These are phyloP conservation scores for Aspergillus indologenus DNA, from an alignment of 495 filamentous ascomycete genomes.

Conservation along the genomic window DNA sequence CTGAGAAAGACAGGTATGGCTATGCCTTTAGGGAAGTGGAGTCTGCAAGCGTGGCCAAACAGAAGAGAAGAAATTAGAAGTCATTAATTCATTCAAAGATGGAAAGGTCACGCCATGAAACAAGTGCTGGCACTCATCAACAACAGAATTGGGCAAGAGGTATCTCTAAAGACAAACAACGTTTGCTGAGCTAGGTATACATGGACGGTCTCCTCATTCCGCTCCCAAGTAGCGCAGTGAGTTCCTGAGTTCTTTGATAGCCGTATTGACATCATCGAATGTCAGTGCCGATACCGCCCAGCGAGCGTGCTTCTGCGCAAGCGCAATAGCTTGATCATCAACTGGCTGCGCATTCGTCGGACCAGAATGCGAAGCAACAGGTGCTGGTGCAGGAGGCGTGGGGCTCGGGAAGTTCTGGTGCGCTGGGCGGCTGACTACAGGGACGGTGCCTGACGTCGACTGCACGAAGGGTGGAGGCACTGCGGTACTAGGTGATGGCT, in stretches of 20 bases:
- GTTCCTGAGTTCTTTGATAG: constrained; percentile 75
- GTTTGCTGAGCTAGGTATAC: neutral
- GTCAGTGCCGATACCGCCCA: constrained; percentile 97
- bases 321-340: constrained; percentile 72
- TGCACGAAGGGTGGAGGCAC: constrained; percentile 23
- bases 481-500: constrained; percentile 16
- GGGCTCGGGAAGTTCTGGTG: constrained; percentile 22
- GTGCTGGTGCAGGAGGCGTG: constrained; percentile 16
- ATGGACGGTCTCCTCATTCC: constrained; percentile 20
- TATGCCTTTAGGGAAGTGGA: neutral
- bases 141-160: neutral
- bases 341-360: constrained; percentile 28
- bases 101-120: neutral
- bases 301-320: constrained; percentile 91
- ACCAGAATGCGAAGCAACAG: constrained; percentile 18
- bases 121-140: neutral
- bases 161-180: neutral
- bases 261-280: constrained; percentile 92
- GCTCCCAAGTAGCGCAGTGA: constrained; percentile 56
- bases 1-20: neutral
- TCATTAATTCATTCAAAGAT: neutral
- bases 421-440: constrained; percentile 16
- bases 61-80: neutral
- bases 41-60: neutral
- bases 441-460: constrained; percentile 16